These are phyloP conservation scores for Zopfia rhizophila DNA, from an alignment of 2,329 filamentous ascomycete genomes.

Conservation along the genomic window DNA sequence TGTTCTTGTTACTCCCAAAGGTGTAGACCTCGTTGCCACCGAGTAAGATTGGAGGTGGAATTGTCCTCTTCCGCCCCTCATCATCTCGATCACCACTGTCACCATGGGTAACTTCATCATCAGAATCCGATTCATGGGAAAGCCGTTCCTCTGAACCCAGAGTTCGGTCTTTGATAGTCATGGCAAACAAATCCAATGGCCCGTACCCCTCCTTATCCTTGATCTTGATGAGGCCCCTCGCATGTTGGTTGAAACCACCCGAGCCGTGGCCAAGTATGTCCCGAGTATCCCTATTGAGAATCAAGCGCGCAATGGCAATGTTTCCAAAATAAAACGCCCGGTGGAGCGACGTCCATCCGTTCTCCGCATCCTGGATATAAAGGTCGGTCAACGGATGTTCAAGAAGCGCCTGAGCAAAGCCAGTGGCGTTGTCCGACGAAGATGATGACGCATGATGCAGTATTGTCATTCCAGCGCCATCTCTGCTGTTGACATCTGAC, in stretches of 20 bases:
- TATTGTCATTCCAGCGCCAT: slow-evolving; percentile 82
- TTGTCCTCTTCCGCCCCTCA: slow-evolving; percentile 34
- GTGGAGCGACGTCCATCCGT: slow-evolving; percentile 95
- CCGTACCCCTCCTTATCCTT: slow-evolving; percentile 96
- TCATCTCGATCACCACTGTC: slow-evolving; percentile 56
- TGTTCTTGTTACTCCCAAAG: slow-evolving; percentile 96
- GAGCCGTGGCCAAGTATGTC: slow-evolving; percentile 71
- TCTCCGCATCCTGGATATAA: slow-evolving; percentile 88
- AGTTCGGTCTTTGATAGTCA: slow-evolving; percentile 84
- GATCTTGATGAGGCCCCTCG: slow-evolving; percentile 85
- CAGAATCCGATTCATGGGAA: slow-evolving; percentile 61
- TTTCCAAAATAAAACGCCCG: slow-evolving; percentile 91
- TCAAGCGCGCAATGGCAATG: slow-evolving; percentile 81
- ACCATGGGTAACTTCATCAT: slow-evolving; percentile 58
- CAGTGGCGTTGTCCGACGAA: slow-evolving; percentile 71
- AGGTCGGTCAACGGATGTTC: slow-evolving; percentile 86
- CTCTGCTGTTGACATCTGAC: slow-evolving; percentile 84
- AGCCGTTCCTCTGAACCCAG: slow-evolving; percentile 56
- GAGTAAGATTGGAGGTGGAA: slow-evolving; percentile 51
- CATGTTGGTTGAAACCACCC: slow-evolving; percentile 67
- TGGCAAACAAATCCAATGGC: slow-evolving; percentile 91
- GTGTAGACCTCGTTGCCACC: slow-evolving; percentile 87
- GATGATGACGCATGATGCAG: slow-evolving; percentile 87
- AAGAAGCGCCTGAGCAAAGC: slow-evolving; percentile 82
- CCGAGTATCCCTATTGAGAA: slow-evolving; percentile 80